Conservation (phyloP, 1,284 basidiomycete genomes). For the Cutaneotrichosporon sp. region DNA sequence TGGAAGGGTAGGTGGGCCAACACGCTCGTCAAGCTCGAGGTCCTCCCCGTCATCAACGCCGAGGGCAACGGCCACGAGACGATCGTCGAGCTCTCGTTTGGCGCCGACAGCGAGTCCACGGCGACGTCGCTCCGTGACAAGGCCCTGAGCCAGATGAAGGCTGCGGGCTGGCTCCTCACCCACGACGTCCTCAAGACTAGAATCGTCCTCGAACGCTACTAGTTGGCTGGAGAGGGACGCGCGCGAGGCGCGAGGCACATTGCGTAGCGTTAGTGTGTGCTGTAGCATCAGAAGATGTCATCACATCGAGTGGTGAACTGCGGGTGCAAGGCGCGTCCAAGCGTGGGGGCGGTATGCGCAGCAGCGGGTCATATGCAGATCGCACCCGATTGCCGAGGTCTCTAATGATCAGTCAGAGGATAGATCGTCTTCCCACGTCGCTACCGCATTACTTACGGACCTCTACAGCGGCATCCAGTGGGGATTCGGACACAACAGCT, state of each 20-base stretch:
- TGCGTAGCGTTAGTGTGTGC: not conserved
- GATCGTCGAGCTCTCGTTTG: conserved; percentile 14
- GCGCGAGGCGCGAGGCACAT: not conserved
- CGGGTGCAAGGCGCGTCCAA: too few relatives aligned
- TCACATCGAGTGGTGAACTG: not conserved
- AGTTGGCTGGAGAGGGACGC: not conserved
- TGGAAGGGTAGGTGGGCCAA: conserved; percentile 7
- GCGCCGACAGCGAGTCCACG: not conserved
- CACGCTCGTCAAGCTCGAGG: conserved; percentile 12
- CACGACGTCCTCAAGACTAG: conserved; percentile 16
- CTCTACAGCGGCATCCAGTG: too few relatives aligned
- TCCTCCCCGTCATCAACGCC: conserved; percentile 6
- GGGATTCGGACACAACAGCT: too few relatives aligned
- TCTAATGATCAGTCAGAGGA: too few relatives aligned
- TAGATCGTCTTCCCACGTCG: too few relatives aligned
- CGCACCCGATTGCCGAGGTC: too few relatives aligned
- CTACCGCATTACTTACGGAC: too few relatives aligned
- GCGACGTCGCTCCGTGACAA: conserved; percentile 12
- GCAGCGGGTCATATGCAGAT: too few relatives aligned
- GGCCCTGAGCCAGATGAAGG: not conserved
- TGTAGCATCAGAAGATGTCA: not conserved
- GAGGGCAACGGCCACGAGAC: conserved; percentile 5
- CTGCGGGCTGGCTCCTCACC: conserved; percentile 10
- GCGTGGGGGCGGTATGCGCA: too few relatives aligned
- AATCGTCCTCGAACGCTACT: conserved; percentile 13